These are phyloP conservation scores for Naganishia liquefaciens DNA, from an alignment of 1,284 basidiomycete species.

Conservation along the genomic window DNA sequence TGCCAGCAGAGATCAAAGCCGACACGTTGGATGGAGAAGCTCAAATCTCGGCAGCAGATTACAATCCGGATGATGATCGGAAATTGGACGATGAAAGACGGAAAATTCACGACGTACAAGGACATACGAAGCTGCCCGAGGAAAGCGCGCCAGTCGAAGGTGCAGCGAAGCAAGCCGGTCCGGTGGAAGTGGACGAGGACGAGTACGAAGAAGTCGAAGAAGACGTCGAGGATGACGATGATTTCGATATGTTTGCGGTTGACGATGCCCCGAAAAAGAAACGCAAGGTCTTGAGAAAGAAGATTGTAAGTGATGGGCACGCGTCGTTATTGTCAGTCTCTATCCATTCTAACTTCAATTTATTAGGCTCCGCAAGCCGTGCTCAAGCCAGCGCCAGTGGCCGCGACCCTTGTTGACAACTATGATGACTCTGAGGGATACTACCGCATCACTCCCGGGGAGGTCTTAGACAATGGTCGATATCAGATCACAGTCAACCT, in stretches of 20 bases:
- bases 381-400: constrained; percentile 20
- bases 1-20: constrained; percentile 31
- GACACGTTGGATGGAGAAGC: constrained; percentile 59
- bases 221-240: constrained; percentile 64
- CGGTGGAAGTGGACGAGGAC: constrained; percentile 56
- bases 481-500: constrained; percentile 94
- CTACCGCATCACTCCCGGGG: constrained; percentile 90
- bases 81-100: constrained; percentile 75
- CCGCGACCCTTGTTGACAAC: constrained; percentile 56
- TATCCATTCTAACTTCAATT: neutral
- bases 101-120: constrained; percentile 39
- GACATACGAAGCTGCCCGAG: constrained; percentile 29
- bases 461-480: constrained; percentile 84
- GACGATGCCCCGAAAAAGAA: constrained; percentile 59
- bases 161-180: constrained; percentile 35
- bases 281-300: constrained; percentile 57
- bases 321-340: constrained; percentile 64
- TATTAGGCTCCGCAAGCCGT: constrained; percentile 1
- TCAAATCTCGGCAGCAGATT: constrained; percentile 86
- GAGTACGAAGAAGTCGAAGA: constrained; percentile 59
- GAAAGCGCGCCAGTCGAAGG: constrained; percentile 32
- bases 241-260: constrained; percentile 85
- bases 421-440: constrained; percentile 87
- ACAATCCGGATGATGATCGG: constrained; percentile 82
- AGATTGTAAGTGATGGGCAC: constrained; percentile 60